Base-by-base conservation (phyloP, 169 alveolate genomes). In the Eimeria tenella region DNA sequence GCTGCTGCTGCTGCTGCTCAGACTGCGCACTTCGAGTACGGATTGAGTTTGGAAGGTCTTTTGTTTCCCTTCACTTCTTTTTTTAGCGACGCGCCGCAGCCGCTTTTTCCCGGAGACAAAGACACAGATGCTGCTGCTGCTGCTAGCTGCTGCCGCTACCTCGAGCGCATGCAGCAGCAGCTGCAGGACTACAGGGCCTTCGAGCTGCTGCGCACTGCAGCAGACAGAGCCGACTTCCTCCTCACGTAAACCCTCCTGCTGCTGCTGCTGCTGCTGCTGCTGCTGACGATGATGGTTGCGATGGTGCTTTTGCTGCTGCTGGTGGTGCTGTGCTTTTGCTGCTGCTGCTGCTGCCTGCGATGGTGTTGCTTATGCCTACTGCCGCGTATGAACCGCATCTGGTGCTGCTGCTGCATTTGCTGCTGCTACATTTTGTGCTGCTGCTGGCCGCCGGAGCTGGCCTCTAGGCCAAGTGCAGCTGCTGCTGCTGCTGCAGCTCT, bases 181-280 rank as follows among this genome's bases (percentile, higher is more conserved):
- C 93, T 95, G 65, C 94, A 95, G n/a, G 98, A 98, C 94, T 97
- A 98, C 93, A 96, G 97, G 53, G 98, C 99, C 68, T 98, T 98
- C 93, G 99, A 98, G 93, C 97, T 98, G 86, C 95, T 98, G 94
- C 97, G 99, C 90, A 98, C 97, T 94, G 96, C 97, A 65, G 92
- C 95, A 19, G 99, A 98, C 92, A 96, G 99, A n/a, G 98, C 98
- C 42, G 96, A 97, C 94, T 98, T 96, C 93, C 96, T 98, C 87
- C 97, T 98, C 87, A 97, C 98, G 86, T 96, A 96, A 86, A 84
- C 9, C 7, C 17, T 31, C n/a, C 62, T 31, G 81, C 81, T 19
- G 50, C 42, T 84, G 86, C 81, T 84, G 65, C 62, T 62, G 63
- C 25, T 84, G 42, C 9, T 84, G 42, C 60, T 58, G 56, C 62